Evolutionary conservation across 352 stramenopile species (phyloP), one percentile per base, ranked within the genome.

Genomic region (Pythium folliculosum): DNA sequence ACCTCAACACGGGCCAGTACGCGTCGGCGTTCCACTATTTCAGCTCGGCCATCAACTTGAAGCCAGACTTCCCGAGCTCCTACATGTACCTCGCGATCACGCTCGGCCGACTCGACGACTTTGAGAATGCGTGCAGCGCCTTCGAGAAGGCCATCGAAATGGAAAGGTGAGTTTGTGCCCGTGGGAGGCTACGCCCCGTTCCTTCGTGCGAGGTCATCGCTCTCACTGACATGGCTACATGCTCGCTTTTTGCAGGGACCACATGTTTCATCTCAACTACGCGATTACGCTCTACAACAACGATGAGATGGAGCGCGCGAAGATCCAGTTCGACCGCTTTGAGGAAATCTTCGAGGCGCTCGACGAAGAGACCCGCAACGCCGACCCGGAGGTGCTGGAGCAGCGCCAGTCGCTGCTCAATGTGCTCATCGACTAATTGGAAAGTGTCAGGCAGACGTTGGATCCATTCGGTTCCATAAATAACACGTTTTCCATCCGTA

Each of bases 31-130:
- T 98, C 70, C 92, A 98, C 71, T 97, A 96, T 73, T 95, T 98
- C 55, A 97, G 83, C 52, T 85, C 89, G 27, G 79, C 88, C 8
- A 95, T 96, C 66, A 95, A 96, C 60, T 72, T 96, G 43, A 95
- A 95, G 65, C 84, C 84, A 1, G 83, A 96, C 64, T 97, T 94
- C 57, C 81, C 92, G 7, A 88, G 82, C 65, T 94, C 90, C 55
- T 98, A 97, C 78, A 97, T 97, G 88, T 97, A 98, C 74, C 70
- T 98, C 25, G 94, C 88, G 37, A 92, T 98, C 70, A 94, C 92
- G 38, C 76, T 98, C 16, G 79, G 81, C 7, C 77, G 89, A 0
- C 77, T 98, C 45, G 92, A 97, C 60, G 94, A 98, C 75, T 95
- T 96, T 72, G 92, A 97, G 44, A 98, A 98, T 64, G 84, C 91